Evolutionary conservation across 176 grass and related monocot species (phyloP).

Genomic region (Paspalum vaginatum): DNA sequence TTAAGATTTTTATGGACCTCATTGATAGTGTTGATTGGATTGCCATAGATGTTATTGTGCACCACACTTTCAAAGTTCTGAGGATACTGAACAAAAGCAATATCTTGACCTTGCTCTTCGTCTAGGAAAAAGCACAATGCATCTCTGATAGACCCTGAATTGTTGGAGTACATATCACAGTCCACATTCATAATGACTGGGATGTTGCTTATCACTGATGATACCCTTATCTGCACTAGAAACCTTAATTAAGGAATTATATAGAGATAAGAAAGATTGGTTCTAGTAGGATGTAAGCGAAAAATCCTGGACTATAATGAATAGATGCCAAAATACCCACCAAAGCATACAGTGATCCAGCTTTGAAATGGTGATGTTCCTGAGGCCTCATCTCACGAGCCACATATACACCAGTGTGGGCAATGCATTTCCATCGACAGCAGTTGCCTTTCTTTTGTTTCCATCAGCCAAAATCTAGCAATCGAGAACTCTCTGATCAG

Average conservation of each 20-base stretch:
- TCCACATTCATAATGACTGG: slow-evolving; percentile 75
- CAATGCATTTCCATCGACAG: slow-evolving; percentile 54
- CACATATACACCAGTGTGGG: slow-evolving; percentile 78
- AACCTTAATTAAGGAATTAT: slow-evolving; percentile 30
- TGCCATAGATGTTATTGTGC: slow-evolving; percentile 68
- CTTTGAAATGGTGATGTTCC: slow-evolving; percentile 79
- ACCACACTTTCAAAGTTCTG: slow-evolving; percentile 67
- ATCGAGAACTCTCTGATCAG: slow-evolving; percentile 36
- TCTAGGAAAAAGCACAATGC: slow-evolving; percentile 75
- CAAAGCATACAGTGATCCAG: slow-evolving; percentile 79
- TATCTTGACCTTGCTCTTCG: slow-evolving; percentile 61
- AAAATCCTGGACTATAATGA: background rate
- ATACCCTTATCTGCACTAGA: slow-evolving; percentile 66
- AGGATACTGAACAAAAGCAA: slow-evolving; percentile 73
- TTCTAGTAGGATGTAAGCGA: background rate
- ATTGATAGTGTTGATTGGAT: slow-evolving; percentile 40
- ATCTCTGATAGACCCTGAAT: slow-evolving; percentile 69
- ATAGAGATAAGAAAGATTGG: slow-evolving; percentile 7
- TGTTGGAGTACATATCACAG: slow-evolving; percentile 89
- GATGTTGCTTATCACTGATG: slow-evolving; percentile 72
- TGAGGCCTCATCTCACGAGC: slow-evolving; percentile 69
- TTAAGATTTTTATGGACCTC: slow-evolving; percentile 42
- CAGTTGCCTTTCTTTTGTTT: slow-evolving; percentile 39
- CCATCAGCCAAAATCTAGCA: slow-evolving; percentile 65
- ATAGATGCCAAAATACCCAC: slow-evolving; percentile 25